These are phyloP conservation scores for Cytospora piceicola DNA, from an alignment of 2,329 filamentous ascomycete genomes.

Conservation along the genomic window DNA sequence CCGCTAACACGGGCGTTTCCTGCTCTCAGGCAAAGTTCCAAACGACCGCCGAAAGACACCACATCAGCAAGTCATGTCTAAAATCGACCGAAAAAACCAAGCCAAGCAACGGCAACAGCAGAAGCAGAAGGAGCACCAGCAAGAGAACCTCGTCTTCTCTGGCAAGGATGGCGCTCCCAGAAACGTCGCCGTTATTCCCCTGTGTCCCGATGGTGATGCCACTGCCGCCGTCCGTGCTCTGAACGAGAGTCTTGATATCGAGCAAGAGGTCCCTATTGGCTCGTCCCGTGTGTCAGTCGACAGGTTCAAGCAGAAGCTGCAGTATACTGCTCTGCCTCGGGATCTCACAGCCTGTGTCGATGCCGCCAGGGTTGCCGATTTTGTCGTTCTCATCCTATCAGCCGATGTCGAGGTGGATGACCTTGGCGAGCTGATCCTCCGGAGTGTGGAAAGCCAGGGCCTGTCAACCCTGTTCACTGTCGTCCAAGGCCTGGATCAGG, in stretches of 20 bases:
- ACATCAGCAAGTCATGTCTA: conserved; percentile 96
- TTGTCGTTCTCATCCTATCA: conserved; percentile 84
- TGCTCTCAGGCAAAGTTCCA: conserved; percentile 70
- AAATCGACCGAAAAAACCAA: conserved; percentile 93
- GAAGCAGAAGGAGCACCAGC: conserved; percentile 82
- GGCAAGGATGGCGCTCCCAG: conserved; percentile 85
- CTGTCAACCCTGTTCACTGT: conserved; percentile 89
- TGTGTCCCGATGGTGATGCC: conserved; percentile 74
- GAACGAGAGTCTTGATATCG: conserved; percentile 79
- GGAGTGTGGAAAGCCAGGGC: conserved; percentile 89
- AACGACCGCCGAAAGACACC: conserved; percentile 83
- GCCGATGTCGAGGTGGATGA: conserved; percentile 82
- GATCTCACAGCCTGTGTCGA: conserved; percentile 81
- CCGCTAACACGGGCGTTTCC: conserved; percentile 8
- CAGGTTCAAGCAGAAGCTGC: conserved; percentile 91
- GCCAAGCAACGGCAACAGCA: conserved; percentile 84
- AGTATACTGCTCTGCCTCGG: conserved; percentile 76
- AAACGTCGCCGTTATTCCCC: conserved; percentile 84
- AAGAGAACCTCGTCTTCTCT: conserved; percentile 79
- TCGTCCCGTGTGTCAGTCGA: conserved; percentile 74
- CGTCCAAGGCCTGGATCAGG: conserved; percentile 76
- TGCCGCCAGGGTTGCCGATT: conserved; percentile 86
- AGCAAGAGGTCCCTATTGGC: conserved; percentile 63
- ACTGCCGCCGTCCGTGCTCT: conserved; percentile 69
- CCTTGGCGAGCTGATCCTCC: conserved; percentile 81